A percentile compares a stretch with the other conserved stretches of the same genome.
These are phyloP conservation scores for Acacia pycnantha DNA, from an alignment of 331 rosid genomes.

Conservation along the genomic window DNA sequence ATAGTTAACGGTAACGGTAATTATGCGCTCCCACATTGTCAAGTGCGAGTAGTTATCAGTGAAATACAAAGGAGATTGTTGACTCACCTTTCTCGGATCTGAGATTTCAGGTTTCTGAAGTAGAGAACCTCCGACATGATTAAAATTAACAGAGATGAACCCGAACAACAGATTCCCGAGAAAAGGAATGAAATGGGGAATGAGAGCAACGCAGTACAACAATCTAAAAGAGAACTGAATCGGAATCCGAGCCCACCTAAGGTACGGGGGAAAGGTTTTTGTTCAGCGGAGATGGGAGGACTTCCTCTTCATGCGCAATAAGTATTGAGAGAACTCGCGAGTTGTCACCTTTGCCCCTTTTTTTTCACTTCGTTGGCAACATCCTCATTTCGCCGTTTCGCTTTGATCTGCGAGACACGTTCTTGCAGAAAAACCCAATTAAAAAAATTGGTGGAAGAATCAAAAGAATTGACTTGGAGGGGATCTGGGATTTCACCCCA, in stretches of 20 bases:
- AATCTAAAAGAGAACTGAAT: background rate
- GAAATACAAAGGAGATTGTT: background rate
- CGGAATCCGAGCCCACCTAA: conserved; percentile 12
- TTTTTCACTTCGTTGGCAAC: background rate
- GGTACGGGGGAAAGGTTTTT: background rate
- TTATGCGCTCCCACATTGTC: background rate
- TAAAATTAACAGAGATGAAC: background rate
- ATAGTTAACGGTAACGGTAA: conserved; percentile 21
- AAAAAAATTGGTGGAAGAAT: background rate
- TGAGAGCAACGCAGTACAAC: background rate
- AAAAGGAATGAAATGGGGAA: background rate
- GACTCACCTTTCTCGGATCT: conserved; percentile 49
- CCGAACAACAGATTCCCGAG: background rate
- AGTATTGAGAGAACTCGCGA: background rate
- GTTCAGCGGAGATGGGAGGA: background rate
- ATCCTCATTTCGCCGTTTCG: background rate
- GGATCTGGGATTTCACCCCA: conserved; percentile 3
- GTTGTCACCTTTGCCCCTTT: conserved; percentile 3
- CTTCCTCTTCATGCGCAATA: background rate
- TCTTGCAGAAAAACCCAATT: background rate
- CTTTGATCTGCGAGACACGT: background rate
- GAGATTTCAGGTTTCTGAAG: background rate
- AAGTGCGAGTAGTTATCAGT: background rate
- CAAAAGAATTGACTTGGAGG: background rate
- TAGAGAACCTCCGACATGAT: background rate